These are phyloP conservation scores for Trichoderma sp. DNA, from an alignment of 2,329 filamentous ascomycete genomes.

Conservation along the genomic window DNA sequence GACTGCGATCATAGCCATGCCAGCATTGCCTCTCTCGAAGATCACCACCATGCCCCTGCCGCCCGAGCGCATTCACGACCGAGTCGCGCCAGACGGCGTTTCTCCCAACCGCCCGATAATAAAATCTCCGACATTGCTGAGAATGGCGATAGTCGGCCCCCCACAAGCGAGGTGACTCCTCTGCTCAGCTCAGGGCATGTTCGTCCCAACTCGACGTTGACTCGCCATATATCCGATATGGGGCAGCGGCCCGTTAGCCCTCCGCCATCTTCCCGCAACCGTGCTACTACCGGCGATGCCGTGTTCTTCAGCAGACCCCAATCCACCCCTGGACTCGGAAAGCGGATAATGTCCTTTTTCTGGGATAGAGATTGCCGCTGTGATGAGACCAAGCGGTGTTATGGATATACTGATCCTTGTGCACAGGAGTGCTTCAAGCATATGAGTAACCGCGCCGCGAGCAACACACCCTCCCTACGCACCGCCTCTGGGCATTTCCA, in stretches of 20 bases:
- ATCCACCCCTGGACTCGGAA: slow-evolving; percentile 54
- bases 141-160: slow-evolving; percentile 7
- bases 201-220: slow-evolving; percentile 24
- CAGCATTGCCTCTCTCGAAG: slow-evolving; percentile 42
- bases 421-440: slow-evolving; percentile 65
- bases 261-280: slow-evolving; percentile 24
- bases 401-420: slow-evolving; percentile 62
- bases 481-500: slow-evolving; percentile 40
- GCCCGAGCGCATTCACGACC: slow-evolving; percentile 31
- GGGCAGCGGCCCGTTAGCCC: slow-evolving; percentile 28
- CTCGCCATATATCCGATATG: slow-evolving; percentile 30
- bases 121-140: slow-evolving; percentile 24
- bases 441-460: slow-evolving; percentile 38
- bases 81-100: slow-evolving; percentile 33
- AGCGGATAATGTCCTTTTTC: slow-evolving; percentile 61
- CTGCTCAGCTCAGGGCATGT: slow-evolving; percentile 38
- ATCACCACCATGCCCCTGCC: slow-evolving; percentile 22
- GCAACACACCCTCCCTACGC: slow-evolving; percentile 38
- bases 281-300: slow-evolving; percentile 26
- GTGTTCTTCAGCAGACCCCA: slow-evolving; percentile 42
- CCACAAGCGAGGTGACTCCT: slow-evolving; percentile 46
- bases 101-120: slow-evolving; percentile 25
- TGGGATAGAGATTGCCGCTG: slow-evolving; percentile 62
- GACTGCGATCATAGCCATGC: slow-evolving; percentile 75
- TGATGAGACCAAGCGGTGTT: slow-evolving; percentile 59